phyloP scores from a whole-genome alignment of 1,139 yeast species.

The Candida mesenterica region DNA sequence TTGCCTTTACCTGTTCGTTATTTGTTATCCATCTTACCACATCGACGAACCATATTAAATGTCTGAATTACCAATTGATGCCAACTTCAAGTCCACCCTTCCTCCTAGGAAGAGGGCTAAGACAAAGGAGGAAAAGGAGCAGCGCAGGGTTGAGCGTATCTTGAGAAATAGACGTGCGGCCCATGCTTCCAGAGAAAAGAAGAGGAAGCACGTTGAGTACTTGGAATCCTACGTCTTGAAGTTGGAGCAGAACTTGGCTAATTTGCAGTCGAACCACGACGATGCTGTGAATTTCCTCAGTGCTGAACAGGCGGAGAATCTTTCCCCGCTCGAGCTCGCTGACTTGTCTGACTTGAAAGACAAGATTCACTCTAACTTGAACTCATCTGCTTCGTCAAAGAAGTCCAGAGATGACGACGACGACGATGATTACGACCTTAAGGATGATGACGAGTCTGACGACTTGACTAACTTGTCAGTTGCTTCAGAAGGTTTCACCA shows the following conservation, averaged over 20 bases:
- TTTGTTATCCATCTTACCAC: no score
- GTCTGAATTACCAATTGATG: slow-evolving; percentile 16
- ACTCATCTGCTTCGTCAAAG: slow-evolving; percentile 13
- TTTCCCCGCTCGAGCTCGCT: slow-evolving; percentile 18
- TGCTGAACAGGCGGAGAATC: slow-evolving; percentile 15
- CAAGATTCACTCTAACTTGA: slow-evolving; percentile 32
- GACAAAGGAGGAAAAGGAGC: slow-evolving; percentile 96
- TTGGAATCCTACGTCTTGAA: slow-evolving; percentile 64
- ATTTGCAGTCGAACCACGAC: slow-evolving; percentile 25
- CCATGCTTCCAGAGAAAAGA: slow-evolving; percentile 95
- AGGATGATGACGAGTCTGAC: slow-evolving; percentile 9
- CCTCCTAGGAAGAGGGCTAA: slow-evolving; percentile 97
- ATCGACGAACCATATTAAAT: no score
- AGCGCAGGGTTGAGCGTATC: slow-evolving; percentile 88
- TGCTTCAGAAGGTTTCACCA: slow-evolving; percentile 5
- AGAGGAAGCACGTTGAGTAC: slow-evolving; percentile 86
- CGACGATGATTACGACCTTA: slow-evolving; percentile 15
- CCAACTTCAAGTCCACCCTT: slow-evolving; percentile 45
- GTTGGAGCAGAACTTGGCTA: slow-evolving; percentile 41
- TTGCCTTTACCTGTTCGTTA: no score
- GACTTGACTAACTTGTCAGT: slow-evolving; percentile 1
- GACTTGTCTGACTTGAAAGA: slow-evolving; percentile 34
- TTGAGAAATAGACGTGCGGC: slow-evolving; percentile 95
- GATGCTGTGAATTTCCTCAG: slow-evolving; percentile 15
- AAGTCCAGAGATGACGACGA: slow-evolving; percentile 17